Evolutionary conservation across 1,284 basidiomycete genomes (phyloP), one percentile per base, ranked within the genome.

Genomic region (Rugiboletus extremiorientalis): DNA sequence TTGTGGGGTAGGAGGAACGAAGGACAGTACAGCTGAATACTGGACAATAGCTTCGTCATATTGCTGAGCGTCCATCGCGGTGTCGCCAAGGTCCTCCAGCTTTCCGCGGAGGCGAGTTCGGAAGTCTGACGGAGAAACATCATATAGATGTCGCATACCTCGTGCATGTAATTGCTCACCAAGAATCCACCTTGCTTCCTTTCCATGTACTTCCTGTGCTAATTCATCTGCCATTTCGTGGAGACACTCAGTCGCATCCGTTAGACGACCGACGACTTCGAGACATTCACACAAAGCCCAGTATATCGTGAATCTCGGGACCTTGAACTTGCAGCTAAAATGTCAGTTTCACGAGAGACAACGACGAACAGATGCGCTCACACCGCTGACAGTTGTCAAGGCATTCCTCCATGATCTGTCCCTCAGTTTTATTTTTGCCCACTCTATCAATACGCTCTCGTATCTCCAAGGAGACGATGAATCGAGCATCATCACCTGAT

Each of bases 391-490:
- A 80, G 79, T 11, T 83, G 36, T 16, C 46, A 60, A 42, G 18
- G 41, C 46, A 25, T 61, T 38, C 27, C 36, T 30, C 59, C 59
- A 60, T 6, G 53, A 46, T 1, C 41, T 16, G 23, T 6, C 18
- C 5, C 8, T 6, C n/a, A 61, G 16, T 30, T 31, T 51, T 7
- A 46, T 6, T 27, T 41, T 52, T 11, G 38, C 42, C 59, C 59
- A 61, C 30, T 41, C 41, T 10, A 9, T 40, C 38, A 61, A 86
- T 41, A 83, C 82, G 1, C n/a, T n/a, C n/a, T n/a, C n/a, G n/a
- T n/a, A n/a, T n/a, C n/a, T n/a, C n/a, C n/a, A n/a, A n/a, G n/a
- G 84, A 16, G 40, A 25, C 16, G 16, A 25, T 6, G 23, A 23
- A 41, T 12, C 23, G 14, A 23, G 22, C 15, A 11, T 5, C 16